phyloP scores from a whole-genome alignment of 2,329 filamentous ascomycete species.

The Talaromyces piceae region DNA sequence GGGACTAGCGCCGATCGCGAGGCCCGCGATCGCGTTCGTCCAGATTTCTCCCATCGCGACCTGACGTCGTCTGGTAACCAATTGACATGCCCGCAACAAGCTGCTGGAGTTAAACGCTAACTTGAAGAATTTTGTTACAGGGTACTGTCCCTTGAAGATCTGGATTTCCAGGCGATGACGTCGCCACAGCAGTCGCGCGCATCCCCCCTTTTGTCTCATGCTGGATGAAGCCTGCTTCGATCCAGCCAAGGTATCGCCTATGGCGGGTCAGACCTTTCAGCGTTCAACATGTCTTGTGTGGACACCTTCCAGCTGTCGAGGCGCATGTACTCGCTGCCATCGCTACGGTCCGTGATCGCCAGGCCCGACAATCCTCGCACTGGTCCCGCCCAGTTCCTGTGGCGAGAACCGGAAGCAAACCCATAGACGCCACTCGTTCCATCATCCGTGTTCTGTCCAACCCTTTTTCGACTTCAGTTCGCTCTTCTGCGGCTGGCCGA shows the following conservation, averaged over 20 bases:
- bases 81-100: too few relatives aligned
- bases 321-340: slow-evolving; percentile 24
- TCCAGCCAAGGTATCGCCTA: slow-evolving; percentile 4
- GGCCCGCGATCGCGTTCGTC: background rate
- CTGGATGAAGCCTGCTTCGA: slow-evolving; percentile 8
- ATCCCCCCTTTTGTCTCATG: background rate
- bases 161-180: background rate
- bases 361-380: slow-evolving; percentile 12
- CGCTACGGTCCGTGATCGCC: too few relatives aligned
- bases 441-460: background rate
- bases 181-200: background rate
- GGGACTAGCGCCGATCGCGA: background rate
- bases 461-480: background rate
- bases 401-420: slow-evolving; percentile 8
- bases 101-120: too few relatives aligned
- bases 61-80: background rate
- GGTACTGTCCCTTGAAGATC: background rate
- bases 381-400: slow-evolving; percentile 1
- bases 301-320: slow-evolving; percentile 18
- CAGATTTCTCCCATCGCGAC: background rate
- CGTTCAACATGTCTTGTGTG: slow-evolving; percentile 19
- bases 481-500: background rate
- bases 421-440: background rate
- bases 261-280: slow-evolving; percentile 2
- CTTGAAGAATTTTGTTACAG: too few relatives aligned